Base-by-base conservation (phyloP, 2,329 filamentous ascomycete species). In the Penicillium sp. region DNA sequence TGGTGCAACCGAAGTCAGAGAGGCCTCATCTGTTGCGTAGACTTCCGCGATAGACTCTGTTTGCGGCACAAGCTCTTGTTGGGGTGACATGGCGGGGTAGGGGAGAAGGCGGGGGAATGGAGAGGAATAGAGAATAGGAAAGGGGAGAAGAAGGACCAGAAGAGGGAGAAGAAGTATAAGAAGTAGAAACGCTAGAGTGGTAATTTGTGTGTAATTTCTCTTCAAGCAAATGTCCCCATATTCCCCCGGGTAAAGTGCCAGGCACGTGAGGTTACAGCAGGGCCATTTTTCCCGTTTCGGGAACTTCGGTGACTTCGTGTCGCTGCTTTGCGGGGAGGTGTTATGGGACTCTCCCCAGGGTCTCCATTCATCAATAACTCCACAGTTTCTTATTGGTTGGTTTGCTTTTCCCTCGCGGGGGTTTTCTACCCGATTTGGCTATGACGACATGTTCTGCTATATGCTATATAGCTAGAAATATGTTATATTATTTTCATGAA, bases 11-110 rank as follows among this genome's bases (percentile, higher is more conserved):
- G 86, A 80, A 31, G 78, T 71, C 4, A 86, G 83, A 66, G 95
- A 95, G 63, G 89, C 72, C 41, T 85, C 82, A 66, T 88, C 82
- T 29, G 81, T 73, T 19, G 88, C 85, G 72, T 97, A 97, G 64
- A 96, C 88, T 66, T 91, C 85, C 59, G 81, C 75, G 60, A 96
- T 76, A 26, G 85, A 83, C 58, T 77, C 79, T 50, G 87, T 85
- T 57, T 85, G 80, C 52, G 90, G 90, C 45, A 95, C 88, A 45
- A 72, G 64, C 53, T 71, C 69, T 47, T 69, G 66, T 54, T 65
- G 65, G 62, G 65, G 54, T 31, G 67, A 58, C 69, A 72, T 72
- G 58, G 64, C 52, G 63, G 60, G 59, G 62, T 58, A 59, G 22
- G 17, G 40, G 8, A 43, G 19, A 22, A 21, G 17, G 21, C 22